Evolutionary conservation across 176 grass and related monocot genomes (phyloP).

Genomic region (Phragmites australis): DNA sequence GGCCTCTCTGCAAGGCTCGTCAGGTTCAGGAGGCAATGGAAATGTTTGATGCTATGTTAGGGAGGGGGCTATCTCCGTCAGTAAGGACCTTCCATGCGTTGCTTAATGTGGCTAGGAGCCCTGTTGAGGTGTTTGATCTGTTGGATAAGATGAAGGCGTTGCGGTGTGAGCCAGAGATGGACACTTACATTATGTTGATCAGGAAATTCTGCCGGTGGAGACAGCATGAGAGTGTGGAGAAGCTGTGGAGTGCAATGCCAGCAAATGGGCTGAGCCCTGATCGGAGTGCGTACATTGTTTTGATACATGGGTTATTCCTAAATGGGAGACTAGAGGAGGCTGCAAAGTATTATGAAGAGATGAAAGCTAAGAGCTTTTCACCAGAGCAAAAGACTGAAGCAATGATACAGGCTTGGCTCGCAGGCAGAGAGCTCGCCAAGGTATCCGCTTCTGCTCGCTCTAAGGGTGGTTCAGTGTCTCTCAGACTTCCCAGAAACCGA

Average conservation of each 20-base stretch:
- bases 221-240: constrained; percentile 65
- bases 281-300: constrained; percentile 72
- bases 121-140: constrained; percentile 63
- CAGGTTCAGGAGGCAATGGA: constrained; percentile 61
- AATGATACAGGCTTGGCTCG: constrained; percentile 72
- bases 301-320: constrained; percentile 81
- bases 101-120: constrained; percentile 51
- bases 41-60: constrained; percentile 70
- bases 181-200: constrained; percentile 82
- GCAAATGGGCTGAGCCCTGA: constrained; percentile 66
- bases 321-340: constrained; percentile 69
- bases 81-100: constrained; percentile 82
- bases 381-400: constrained; percentile 71
- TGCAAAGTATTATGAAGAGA: constrained; percentile 67
- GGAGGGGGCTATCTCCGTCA: constrained; percentile 56
- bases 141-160: constrained; percentile 59
- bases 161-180: constrained; percentile 53
- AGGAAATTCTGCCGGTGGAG: constrained; percentile 76
- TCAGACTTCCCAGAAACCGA: constrained; percentile 35
- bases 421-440: constrained; percentile 52
- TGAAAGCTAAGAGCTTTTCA: constrained; percentile 72
- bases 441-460: constrained; percentile 5
- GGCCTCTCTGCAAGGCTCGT: constrained; percentile 67
- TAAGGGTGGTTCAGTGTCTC: constrained; percentile 28
- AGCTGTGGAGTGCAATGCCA: constrained; percentile 74